These are phyloP conservation scores for Silybum marianum DNA, from an alignment of 129 eudicot species.

Conservation along the genomic window DNA sequence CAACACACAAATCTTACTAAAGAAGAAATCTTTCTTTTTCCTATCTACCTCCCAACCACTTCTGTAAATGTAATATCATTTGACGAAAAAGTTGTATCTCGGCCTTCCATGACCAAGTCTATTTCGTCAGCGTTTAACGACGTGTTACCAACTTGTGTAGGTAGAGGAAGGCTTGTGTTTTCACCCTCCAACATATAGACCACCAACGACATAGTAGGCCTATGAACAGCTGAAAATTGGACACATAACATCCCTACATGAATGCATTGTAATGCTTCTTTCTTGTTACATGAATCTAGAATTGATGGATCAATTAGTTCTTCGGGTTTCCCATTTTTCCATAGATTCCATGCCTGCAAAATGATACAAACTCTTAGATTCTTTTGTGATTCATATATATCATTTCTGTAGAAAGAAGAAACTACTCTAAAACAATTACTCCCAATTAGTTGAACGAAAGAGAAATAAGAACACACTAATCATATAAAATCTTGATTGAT, in stretches of 20 bases:
- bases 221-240: conserved; percentile 47
- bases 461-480: neutral
- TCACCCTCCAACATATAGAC: conserved; percentile 71
- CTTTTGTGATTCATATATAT: neutral
- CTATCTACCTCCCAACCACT: conserved; percentile 34
- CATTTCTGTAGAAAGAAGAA: neutral
- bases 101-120: conserved; percentile 35
- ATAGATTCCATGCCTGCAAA: conserved; percentile 71
- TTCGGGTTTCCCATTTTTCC: conserved; percentile 51
- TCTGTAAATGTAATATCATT: conserved; percentile 49
- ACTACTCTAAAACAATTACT: neutral
- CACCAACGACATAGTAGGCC: conserved; percentile 72
- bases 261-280: conserved; percentile 55
- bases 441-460: neutral
- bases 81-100: conserved; percentile 39
- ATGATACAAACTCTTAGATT: neutral
- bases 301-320: conserved; percentile 58
- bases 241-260: conserved; percentile 69
- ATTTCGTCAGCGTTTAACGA: conserved; percentile 44
- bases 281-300: conserved; percentile 18
- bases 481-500: neutral
- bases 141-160: conserved; percentile 44
- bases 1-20: neutral
- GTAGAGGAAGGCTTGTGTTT: conserved; percentile 48
- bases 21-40: neutral